These are phyloP conservation scores for Cladosporium halotolerans DNA, from an alignment of 2,329 filamentous ascomycete species.

Conservation along the genomic window DNA sequence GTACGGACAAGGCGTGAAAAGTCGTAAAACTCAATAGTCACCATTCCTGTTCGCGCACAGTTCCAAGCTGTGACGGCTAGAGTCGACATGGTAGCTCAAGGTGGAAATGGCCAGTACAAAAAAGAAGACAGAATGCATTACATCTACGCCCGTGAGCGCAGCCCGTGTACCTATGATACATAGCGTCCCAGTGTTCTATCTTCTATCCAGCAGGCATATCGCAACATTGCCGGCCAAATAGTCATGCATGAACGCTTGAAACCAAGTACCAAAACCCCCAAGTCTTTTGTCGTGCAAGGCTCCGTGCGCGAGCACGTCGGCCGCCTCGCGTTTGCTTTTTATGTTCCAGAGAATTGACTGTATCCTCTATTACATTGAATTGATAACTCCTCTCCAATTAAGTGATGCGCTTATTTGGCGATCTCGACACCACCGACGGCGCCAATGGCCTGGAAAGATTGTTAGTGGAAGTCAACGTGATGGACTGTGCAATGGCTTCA, in stretches of 20 bases:
- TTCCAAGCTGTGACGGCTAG: too few species aligned
- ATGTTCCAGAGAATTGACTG: slow-evolving; percentile 3
- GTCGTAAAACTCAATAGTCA: neutral
- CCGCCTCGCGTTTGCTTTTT: neutral
- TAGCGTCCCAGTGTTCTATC: slow-evolving; percentile 10
- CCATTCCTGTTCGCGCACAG: too few species aligned
- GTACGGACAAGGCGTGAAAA: neutral
- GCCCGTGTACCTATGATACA: slow-evolving; percentile 12
- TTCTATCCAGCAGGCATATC: slow-evolving; percentile 7
- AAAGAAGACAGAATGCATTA: slow-evolving; percentile 9
- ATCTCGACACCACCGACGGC: slow-evolving; percentile 74
- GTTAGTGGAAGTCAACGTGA: slow-evolving; percentile 5
- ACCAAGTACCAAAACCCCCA: slow-evolving; percentile 2
- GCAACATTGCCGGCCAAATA: slow-evolving; percentile 5
- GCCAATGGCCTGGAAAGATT: slow-evolving; percentile 40
- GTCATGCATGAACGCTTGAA: slow-evolving; percentile 11
- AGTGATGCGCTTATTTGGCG: slow-evolving; percentile 23
- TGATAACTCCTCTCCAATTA: neutral
- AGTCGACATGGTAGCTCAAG: too few species aligned
- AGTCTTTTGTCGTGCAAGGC: neutral
- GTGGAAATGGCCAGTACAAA: neutral
- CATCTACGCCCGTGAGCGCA: slow-evolving; percentile 11
- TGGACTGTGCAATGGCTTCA: slow-evolving; percentile 6
- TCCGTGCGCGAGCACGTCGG: neutral
- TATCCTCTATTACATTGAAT: slow-evolving; percentile 5